A percentile compares a stretch with the other conserved stretches of the same genome.
Conservation (phyloP, 306 rosid genomes). For the Trifolium fragiferum region DNA sequence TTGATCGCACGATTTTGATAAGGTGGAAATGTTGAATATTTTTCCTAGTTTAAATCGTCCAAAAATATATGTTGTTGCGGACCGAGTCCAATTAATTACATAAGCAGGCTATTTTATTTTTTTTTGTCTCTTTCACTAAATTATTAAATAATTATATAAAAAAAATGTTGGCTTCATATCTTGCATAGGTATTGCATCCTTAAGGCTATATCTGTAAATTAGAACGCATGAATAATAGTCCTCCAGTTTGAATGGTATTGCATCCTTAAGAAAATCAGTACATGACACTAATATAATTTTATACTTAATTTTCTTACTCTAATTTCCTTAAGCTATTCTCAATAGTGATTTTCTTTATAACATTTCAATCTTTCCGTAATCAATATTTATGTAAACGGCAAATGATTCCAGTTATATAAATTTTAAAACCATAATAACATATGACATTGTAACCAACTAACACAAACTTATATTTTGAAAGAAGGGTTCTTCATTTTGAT, state of each 20-base stretch:
- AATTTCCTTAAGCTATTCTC: neutral
- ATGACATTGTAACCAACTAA: slow-evolving; percentile 35
- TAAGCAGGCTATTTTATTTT: neutral
- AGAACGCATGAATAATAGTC: no score
- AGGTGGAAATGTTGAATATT: neutral
- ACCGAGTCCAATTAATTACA: neutral
- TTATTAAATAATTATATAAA: neutral
- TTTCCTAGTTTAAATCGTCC: neutral
- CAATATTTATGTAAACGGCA: slow-evolving; percentile 36
- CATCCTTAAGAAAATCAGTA: no score
- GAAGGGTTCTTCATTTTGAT: slow-evolving; percentile 5
- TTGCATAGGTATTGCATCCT: no score
- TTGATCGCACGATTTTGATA: neutral
- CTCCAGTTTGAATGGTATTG: no score
- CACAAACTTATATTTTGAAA: neutral
- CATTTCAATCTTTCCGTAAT: neutral
- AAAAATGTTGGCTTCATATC: neutral
- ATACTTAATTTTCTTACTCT: neutral
- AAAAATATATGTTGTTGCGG: neutral
- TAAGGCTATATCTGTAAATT: no score
- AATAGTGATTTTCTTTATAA: neutral
- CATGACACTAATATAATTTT: no score
- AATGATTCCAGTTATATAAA: slow-evolving; percentile 36
- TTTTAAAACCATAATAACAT: neutral
- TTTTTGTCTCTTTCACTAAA: neutral